Conservation (phyloP, 495 filamentous ascomycete species). For the Lepidopterella palustris region DNA sequence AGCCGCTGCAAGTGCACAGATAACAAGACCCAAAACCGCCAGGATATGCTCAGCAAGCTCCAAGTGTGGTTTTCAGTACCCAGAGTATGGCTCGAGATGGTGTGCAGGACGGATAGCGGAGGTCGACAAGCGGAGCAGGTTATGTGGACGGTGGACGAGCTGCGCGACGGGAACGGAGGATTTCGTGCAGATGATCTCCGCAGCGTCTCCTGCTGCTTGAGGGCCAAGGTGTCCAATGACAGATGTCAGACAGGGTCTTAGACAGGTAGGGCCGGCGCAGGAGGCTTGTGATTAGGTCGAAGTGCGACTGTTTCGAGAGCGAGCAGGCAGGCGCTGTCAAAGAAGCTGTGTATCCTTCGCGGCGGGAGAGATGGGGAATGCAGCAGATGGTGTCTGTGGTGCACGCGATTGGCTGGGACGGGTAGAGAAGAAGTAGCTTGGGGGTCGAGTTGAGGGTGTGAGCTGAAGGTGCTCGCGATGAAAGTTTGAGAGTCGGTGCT, state of each 20-base stretch:
- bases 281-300: slow-evolving; percentile 32
- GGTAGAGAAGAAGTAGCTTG: neutral
- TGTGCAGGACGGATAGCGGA: slow-evolving; percentile 12
- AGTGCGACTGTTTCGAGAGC: neutral
- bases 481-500: too few relatives aligned
- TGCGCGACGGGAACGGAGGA: slow-evolving; percentile 35
- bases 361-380: neutral
- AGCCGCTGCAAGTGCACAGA: slow-evolving; percentile 30
- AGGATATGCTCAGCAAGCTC: neutral
- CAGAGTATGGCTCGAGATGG: slow-evolving; percentile 22
- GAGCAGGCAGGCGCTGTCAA: neutral
- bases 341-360: neutral
- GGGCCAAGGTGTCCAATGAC: slow-evolving; percentile 50
- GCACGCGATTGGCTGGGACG: slow-evolving; percentile 16
- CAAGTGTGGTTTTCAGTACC: neutral
- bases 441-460: neutral
- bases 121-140: slow-evolving; percentile 6
- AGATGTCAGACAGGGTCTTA: slow-evolving; percentile 40
- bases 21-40: slow-evolving; percentile 4
- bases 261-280: slow-evolving; percentile 23
- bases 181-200: slow-evolving; percentile 55
- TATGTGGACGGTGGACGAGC: slow-evolving; percentile 1
- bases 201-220: slow-evolving; percentile 30
- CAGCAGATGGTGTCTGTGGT: slow-evolving; percentile 8
- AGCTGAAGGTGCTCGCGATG: too few relatives aligned